Base-by-base conservation (phyloP, 2,329 filamentous ascomycete genomes). In the Xylariaceae sp. region DNA sequence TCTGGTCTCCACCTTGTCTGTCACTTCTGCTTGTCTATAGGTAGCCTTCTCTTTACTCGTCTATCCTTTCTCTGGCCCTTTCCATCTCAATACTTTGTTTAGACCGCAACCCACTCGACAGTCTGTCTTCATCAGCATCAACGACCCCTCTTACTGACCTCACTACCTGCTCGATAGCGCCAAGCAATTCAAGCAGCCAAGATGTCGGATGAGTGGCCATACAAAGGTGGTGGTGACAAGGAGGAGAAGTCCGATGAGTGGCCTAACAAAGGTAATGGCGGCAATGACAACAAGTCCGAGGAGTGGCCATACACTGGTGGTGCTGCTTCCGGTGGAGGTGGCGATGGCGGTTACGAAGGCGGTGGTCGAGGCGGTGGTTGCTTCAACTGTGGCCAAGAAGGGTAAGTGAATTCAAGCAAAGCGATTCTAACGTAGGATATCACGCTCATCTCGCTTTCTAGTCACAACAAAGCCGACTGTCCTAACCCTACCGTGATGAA, bases 401-500 rank as follows among this genome's bases (percentile, higher is more conserved):
- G 78, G 77, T 78, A 70, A 66, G 74, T 69, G 30, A 50, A 58
- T 11, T 13, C 10, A 30, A 3, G 35, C 56, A 39, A 30, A 30
- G 23, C 23, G 23, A 30, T 56, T 48, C 18, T 44, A 42, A 51
- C 30, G 4, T 53, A 44, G 23, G 23, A 65, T 60, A 17, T 54
- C 61, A 57, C 59, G 62, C 67, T 62, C 68, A 53, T 44, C 30
- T 11, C 17, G 10, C 42, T 39, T 35, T 45, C 11, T 57, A 81
- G 85, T 11, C 86, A 88, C 76, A 83, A 77, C 72, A 87, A 85
- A 72, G 73, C 78, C 1, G 85, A 88, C 6, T 88, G 86, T 67
- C 67, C 82, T 15, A 84, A 87, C 57, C 78, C 80, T 13, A 74
- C 73, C 30, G 79, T 82, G 42, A 65, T 71, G 34, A 69, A 68